These are phyloP conservation scores for Lachancea lanzarotensis DNA, from an alignment of 805 yeast species.

Conservation along the genomic window DNA sequence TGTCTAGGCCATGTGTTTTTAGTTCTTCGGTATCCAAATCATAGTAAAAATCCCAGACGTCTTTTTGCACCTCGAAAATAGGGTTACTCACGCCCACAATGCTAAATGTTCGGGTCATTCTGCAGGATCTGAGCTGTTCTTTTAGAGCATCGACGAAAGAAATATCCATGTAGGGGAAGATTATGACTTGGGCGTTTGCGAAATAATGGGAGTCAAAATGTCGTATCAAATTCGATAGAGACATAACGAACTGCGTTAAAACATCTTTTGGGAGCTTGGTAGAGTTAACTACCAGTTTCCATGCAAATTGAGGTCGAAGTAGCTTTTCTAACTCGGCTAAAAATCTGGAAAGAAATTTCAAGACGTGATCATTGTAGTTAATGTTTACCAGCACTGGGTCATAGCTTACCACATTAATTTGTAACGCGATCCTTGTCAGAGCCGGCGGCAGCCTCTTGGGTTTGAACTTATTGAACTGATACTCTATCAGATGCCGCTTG, in stretches of 20 bases:
- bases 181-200: constrained; percentile 37
- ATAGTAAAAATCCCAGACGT: constrained; percentile 55
- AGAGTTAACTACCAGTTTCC: constrained; percentile 33
- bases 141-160: constrained; percentile 47
- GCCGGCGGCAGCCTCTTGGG: constrained; percentile 34
- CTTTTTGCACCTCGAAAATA: constrained; percentile 47
- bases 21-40: constrained; percentile 47
- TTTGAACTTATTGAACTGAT: constrained; percentile 28
- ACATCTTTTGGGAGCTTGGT: constrained; percentile 37
- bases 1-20: not conserved
- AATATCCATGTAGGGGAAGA: constrained; percentile 56
- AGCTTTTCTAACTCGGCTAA: constrained; percentile 33
- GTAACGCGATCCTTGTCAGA: constrained; percentile 31
- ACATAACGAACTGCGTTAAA: constrained; percentile 39
- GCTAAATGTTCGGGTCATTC: constrained; percentile 24
- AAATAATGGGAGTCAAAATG: constrained; percentile 37
- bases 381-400: constrained; percentile 19
- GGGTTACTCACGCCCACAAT: constrained; percentile 67
- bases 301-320: constrained; percentile 37
- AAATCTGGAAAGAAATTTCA: constrained; percentile 29
- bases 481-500: constrained; percentile 19
- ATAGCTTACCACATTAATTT: constrained; percentile 15
- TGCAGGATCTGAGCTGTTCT: constrained; percentile 25
- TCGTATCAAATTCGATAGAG: constrained; percentile 32
- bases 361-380: constrained; percentile 19